phyloP scores from a whole-genome alignment of 208 protist genomes.

The Acanthamoeba polyphaga region DNA sequence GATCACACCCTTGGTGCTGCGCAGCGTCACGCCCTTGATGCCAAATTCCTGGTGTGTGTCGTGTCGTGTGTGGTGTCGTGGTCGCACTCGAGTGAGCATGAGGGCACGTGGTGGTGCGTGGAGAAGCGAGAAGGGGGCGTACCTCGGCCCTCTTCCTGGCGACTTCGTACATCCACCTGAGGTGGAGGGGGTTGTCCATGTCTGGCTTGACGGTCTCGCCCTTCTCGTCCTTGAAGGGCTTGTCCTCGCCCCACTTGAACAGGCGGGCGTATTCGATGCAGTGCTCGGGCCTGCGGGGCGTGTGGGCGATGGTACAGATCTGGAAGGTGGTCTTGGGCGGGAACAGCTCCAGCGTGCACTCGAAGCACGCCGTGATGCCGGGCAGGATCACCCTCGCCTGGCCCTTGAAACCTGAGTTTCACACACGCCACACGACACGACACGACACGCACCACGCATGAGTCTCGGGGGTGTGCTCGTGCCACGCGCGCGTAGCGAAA shows the following conservation, averaged over 20 bases:
- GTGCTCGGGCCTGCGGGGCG: constrained; percentile 96
- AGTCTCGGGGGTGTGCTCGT: too few species aligned
- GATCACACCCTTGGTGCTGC: constrained; percentile 95
- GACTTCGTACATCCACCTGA: constrained; percentile 87
- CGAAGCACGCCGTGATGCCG: constrained; percentile 92
- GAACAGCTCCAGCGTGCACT: constrained; percentile 68
- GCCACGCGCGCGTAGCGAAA: background rate
- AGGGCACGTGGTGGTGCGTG: constrained; percentile 90
- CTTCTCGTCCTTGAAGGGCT: constrained; percentile 28
- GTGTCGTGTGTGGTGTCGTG: background rate
- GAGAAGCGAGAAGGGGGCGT: constrained; percentile 88
- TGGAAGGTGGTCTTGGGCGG: constrained; percentile 87
- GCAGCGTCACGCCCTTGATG: constrained; percentile 95
- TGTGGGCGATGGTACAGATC: constrained; percentile 96
- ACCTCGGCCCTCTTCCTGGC: constrained; percentile 90
- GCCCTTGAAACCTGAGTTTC: constrained; percentile 93
- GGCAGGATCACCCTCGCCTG: constrained; percentile 95
- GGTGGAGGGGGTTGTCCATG: constrained; percentile 87
- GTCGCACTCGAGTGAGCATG: background rate
- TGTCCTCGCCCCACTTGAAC: constrained; percentile 82
- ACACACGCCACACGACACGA: background rate
- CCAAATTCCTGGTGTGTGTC: constrained; percentile 62
- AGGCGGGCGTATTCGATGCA: constrained; percentile 96
- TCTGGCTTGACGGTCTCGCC: constrained; percentile 80
- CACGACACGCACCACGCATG: background rate